phyloP scores from a whole-genome alignment of 2,329 filamentous ascomycete genomes.

The Penicillium sp. region DNA sequence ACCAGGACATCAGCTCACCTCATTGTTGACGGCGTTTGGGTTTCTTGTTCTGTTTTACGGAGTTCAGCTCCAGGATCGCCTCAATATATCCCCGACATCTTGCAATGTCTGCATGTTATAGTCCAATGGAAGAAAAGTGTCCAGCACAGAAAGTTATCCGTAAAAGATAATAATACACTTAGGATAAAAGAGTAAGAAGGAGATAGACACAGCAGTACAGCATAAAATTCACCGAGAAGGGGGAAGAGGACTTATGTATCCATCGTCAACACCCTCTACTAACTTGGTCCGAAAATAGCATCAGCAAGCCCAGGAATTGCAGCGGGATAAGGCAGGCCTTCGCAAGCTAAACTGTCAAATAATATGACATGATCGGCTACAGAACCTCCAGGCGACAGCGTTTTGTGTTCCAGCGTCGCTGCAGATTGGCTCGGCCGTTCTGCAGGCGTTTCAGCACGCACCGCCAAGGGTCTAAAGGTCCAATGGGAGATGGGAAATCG shows the following conservation, averaged over 20 bases:
- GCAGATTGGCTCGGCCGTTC: conserved; percentile 8
- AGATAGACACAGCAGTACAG: too few species aligned
- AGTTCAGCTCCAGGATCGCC: neutral
- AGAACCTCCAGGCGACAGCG: neutral
- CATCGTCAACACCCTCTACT: neutral
- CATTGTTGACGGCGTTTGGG: conserved; percentile 5
- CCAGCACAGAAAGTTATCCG: neutral
- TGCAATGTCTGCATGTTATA: conserved; percentile 6
- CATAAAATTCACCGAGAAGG: too few species aligned
- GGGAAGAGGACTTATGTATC: neutral
- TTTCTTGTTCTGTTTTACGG: neutral
- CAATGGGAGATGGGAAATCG: neutral
- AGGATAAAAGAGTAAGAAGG: too few species aligned
- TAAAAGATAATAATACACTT: too few species aligned
- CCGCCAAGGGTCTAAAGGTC: conserved; percentile 13
- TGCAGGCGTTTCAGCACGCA: conserved; percentile 15
- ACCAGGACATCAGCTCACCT: conserved; percentile 1
- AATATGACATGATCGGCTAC: conserved; percentile 3
- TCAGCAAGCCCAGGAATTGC: neutral
- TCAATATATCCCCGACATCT: conserved; percentile 4
- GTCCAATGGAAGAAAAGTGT: neutral
- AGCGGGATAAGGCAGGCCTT: neutral
- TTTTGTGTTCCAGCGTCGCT: neutral
- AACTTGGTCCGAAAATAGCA: conserved; percentile 5
- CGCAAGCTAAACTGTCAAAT: neutral